These are phyloP conservation scores for Lachnellula cervina DNA, from an alignment of 2,329 filamentous ascomycete genomes.

Conservation along the genomic window DNA sequence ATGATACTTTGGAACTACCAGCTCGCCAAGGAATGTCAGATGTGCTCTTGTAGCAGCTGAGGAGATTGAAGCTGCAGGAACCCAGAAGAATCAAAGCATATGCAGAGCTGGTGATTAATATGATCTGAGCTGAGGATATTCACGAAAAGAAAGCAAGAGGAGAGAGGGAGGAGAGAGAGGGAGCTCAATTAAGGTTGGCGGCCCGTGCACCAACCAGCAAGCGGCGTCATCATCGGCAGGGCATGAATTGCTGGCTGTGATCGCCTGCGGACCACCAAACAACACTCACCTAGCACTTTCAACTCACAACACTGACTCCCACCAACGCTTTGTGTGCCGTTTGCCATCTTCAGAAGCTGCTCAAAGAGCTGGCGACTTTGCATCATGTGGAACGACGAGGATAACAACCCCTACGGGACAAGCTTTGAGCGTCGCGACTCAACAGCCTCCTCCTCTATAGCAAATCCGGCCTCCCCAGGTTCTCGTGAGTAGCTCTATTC, in stretches of 20 bases:
- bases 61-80: not conserved
- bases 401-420: conserved; percentile 92
- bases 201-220: too few species aligned
- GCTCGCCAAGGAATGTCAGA: not conserved
- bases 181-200: too few species aligned
- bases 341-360: conserved; percentile 16
- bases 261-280: not conserved
- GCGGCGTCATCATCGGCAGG: too few species aligned
- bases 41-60: not conserved
- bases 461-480: conserved; percentile 58
- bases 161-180: too few species aligned
- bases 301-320: conserved; percentile 6
- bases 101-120: not conserved
- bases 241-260: not conserved
- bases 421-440: conserved; percentile 87
- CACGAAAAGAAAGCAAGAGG: too few species aligned
- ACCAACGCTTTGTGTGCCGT: conserved; percentile 1
- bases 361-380: conserved; percentile 44
- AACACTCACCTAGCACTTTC: not conserved
- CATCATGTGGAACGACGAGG: conserved; percentile 97
- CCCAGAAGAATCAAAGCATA: not conserved
- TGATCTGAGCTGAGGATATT: too few species aligned
- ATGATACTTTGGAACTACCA: not conserved
- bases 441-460: conserved; percentile 55
- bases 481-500: conserved; percentile 43